Percentiles rank a stretch among this genome's conserved stretches.
Evolutionary conservation across 208 protist genomes (phyloP).

Genomic region (Acanthamoeba sp.): DNA sequence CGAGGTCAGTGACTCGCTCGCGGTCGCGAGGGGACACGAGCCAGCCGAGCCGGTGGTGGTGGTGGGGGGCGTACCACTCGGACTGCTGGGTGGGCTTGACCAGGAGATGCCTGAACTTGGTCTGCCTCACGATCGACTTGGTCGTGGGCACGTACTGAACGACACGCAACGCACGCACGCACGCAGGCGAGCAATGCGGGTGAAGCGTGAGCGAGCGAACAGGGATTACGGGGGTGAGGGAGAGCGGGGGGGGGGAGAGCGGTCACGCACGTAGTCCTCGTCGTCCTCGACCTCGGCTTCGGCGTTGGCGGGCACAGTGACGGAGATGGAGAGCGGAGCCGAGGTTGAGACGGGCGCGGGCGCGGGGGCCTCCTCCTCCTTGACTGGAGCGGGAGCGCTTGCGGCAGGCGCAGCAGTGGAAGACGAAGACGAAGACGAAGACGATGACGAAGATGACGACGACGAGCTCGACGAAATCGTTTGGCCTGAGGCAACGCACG

Average conservation of each 20-base stretch:
- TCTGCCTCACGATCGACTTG: slow-evolving; percentile 34
- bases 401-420: neutral
- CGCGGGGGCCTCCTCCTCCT: neutral
- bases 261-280: neutral
- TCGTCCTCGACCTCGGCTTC: slow-evolving; percentile 13
- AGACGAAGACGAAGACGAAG: neutral
- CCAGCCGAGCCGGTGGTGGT: neutral
- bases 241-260: neutral
- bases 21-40: too few species aligned
- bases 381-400: neutral
- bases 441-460: neutral
- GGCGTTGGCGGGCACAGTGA: neutral
- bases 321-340: neutral
- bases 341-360: neutral
- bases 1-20: too few species aligned
- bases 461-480: slow-evolving; percentile 18
- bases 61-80: neutral
- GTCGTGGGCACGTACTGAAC: slow-evolving; percentile 37
- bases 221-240: too few species aligned
- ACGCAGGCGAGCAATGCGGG: too few species aligned
- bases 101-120: slow-evolving; percentile 58
- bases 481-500: neutral
- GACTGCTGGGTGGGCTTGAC: slow-evolving; percentile 32
- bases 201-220: neutral
- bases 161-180: too few species aligned